These are phyloP conservation scores for Penicillium goetzii DNA, from an alignment of 495 filamentous ascomycete species.

Conservation along the genomic window DNA sequence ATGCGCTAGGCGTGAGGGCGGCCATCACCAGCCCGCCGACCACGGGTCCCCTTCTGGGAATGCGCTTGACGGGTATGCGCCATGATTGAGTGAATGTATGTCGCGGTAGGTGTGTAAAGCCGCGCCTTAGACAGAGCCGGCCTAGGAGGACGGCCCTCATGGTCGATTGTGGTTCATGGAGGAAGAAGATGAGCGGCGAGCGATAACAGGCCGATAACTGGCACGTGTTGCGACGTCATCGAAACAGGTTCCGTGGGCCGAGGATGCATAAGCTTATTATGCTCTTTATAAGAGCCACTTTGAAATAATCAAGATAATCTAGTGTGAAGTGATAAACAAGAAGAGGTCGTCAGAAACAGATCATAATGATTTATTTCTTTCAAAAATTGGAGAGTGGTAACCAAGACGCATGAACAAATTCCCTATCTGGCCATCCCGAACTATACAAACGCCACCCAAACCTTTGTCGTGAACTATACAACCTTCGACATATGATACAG, in stretches of 20 bases:
- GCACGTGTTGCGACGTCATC: conserved; percentile 33
- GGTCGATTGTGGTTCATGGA: conserved; percentile 26
- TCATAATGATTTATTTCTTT: background rate
- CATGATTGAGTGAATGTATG: conserved; percentile 32
- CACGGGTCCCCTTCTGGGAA: conserved; percentile 32
- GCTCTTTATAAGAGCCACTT: background rate
- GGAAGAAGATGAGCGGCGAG: conserved; percentile 15
- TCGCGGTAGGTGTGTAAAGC: conserved; percentile 24
- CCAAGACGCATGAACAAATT: background rate
- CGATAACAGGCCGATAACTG: conserved; percentile 25
- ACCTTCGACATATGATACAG: background rate
- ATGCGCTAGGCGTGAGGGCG: conserved; percentile 65
- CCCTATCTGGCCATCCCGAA: background rate
- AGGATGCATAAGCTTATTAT: conserved; percentile 6
- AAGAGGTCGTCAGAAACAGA: background rate
- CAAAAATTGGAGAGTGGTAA: background rate
- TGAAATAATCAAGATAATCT: background rate
- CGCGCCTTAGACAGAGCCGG: conserved; percentile 56
- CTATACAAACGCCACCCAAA: background rate
- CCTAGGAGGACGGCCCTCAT: conserved; percentile 62
- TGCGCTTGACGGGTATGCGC: conserved; percentile 31
- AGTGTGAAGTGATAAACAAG: background rate
- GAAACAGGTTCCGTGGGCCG: conserved; percentile 9
- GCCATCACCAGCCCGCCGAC: conserved; percentile 51
- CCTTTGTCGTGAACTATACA: background rate